Evolutionary conservation across 257 asterid genomes (phyloP), one percentile per base, ranked within the genome.

Genomic region (Cynanchum wilfordii): DNA sequence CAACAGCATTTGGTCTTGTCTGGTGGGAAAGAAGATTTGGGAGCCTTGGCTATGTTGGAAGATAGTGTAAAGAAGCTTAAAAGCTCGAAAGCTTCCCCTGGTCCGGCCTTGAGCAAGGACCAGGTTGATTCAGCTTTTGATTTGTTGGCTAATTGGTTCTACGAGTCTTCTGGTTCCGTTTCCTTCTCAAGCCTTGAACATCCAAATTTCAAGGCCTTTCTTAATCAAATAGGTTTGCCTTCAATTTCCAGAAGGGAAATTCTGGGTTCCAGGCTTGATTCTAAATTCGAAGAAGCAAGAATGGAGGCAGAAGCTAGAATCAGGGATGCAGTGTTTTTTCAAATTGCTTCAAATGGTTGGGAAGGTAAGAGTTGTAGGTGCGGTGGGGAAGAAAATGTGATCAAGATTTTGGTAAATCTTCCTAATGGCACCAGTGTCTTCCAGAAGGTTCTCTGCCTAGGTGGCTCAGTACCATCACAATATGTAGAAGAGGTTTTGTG

Each of bases 11-110:
- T 79, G 49, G 80, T 80, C 29, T 79, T 91, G 67, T 89, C 97
- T 3, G 95, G 97, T 57, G 96, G 97, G 67, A 86, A 85, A 78
- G 96, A 91, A 62, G 97, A 91, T 81, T 85, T 89, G 79, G 84
- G 81, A 77, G 90, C 97, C 24, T 78, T 91, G 76, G 97, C 95
- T n/a, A 77, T 84, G 82, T 69, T 91, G 85, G 97, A 91, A 74
- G 87, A 88, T 17, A 91, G 96, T 50, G 97, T 91, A 67, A 91
- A 88, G 86, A 89, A 79, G 90, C 89, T 91, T 40, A 89, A 86
- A 76, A 85, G 90, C 71, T 89, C 87, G 25, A 86, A 86, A 80
- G 74, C 84, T 9, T 87, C 90, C 1, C 90, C 95, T 24, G 72
- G 85, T 54, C 82, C 87, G 51, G 65, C 87, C 29, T 69, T 92